Base-by-base conservation (phyloP, 345 rosid genomes). In the Tarenaya hassleriana region DNA sequence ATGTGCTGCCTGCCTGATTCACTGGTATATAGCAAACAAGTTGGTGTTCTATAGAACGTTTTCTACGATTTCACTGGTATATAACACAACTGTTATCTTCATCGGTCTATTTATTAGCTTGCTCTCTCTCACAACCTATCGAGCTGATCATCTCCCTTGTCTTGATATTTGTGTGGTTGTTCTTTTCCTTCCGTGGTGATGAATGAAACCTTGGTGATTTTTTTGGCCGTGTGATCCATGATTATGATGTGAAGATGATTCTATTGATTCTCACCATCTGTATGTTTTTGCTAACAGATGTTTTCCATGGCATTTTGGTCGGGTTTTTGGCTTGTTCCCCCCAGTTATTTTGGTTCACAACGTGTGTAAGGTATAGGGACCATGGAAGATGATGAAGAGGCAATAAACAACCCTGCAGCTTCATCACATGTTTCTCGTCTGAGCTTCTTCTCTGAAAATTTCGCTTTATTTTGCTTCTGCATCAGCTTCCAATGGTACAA, bases 91-190 rank as follows among this genome's bases (percentile, higher is more conserved):
- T 18, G 18, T 82, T 51, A 41, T 69, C 12, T 24, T 73, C 14
- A 32, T 61, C 29, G 39, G 63, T 12, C 61, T 84, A 53, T 61
- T 82, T 61, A 54, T 77, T 64, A 67, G 65, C 77, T 58, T 80
- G 41, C 73, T 84, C 0, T 82, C 73, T 84, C 0, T 82, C 76
- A 82, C 76, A 73, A 32, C 91, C 88, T 0, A n/a, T 71, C 29
- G 73, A 83, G 34, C 54, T 82, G 53, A 41, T 74, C 5, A 49
- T 72, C 68, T 62, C 77, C 50, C 6, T 66, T 14, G 24, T 71
- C 64, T 46, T 69, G 78, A 61, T 76, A 60, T 32, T 56, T 20
- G 66, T 76, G 1, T 79, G 88, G 88, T n/a, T 75, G 45, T 83
- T 69, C 71, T 65, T 83, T 5, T 83, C 73, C 66, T 75, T 77